Evolutionary conservation across 2,329 filamentous ascomycete species (phyloP).

Genomic region (Amauroascus niger): DNA sequence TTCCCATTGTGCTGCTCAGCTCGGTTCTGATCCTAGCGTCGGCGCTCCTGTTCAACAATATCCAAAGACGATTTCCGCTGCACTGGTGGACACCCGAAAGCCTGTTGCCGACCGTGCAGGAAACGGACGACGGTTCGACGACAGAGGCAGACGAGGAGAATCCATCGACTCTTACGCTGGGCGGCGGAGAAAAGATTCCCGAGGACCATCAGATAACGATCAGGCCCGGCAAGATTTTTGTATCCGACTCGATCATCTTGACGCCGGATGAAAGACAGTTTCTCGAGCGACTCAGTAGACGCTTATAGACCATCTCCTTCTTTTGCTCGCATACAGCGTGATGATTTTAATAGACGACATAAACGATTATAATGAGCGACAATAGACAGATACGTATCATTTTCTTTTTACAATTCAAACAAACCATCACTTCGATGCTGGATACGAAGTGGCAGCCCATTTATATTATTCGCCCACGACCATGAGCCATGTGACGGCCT

Average conservation of each 20-base stretch:
- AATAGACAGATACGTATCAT: background rate
- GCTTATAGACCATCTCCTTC: conserved; percentile 20
- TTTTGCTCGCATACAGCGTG: background rate
- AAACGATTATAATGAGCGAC: conserved; percentile 8
- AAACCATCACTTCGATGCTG: background rate
- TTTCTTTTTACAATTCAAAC: background rate
- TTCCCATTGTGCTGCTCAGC: conserved; percentile 55
- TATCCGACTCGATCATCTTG: conserved; percentile 29
- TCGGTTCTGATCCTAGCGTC: conserved; percentile 51
- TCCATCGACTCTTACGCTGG: background rate
- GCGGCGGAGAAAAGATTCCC: conserved; percentile 11
- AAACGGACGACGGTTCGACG: conserved; percentile 17
- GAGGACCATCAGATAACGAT: conserved; percentile 19
- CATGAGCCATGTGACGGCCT: conserved; percentile 2
- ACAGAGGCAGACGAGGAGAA: conserved; percentile 17
- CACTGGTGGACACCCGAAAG: conserved; percentile 53
- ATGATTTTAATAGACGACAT: conserved; percentile 7
- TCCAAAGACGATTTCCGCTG: conserved; percentile 55
- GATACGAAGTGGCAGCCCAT: background rate
- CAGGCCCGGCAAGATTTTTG: conserved; percentile 23
- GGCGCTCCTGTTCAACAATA: conserved; percentile 59
- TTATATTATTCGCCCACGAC: background rate
- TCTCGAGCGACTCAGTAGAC: conserved; percentile 27
- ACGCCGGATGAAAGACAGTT: conserved; percentile 27
- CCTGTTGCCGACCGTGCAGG: conserved; percentile 20